These are phyloP conservation scores for Neurospora crassa DNA, from an alignment of 2,329 filamentous ascomycete species.

Conservation along the genomic window DNA sequence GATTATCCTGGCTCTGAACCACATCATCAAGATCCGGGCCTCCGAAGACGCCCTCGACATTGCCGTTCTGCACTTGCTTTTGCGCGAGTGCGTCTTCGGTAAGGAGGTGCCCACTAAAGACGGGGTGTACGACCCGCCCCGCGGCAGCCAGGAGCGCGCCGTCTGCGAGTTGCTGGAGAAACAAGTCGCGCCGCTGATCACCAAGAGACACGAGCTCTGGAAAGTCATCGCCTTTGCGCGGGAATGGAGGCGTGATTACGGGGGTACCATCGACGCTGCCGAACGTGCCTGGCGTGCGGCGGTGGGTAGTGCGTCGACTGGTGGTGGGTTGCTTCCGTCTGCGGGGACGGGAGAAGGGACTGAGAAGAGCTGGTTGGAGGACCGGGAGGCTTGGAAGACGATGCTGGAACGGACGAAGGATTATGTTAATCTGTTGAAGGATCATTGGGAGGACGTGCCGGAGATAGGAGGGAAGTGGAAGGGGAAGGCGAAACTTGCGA, in stretches of 20 bases:
- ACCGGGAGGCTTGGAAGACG: slow-evolving; percentile 46
- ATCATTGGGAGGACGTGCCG: slow-evolving; percentile 56
- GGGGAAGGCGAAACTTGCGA: slow-evolving; percentile 76
- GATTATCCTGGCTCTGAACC: slow-evolving; percentile 63
- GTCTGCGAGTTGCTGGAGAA: slow-evolving; percentile 67
- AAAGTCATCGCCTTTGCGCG: slow-evolving; percentile 60
- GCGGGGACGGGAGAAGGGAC: slow-evolving; percentile 21
- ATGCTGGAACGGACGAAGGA: no score
- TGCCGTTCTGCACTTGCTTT: slow-evolving; percentile 60
- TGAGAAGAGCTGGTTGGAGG: slow-evolving; percentile 46
- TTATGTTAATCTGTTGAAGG: slow-evolving; percentile 68
- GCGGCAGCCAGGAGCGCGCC: slow-evolving; percentile 51
- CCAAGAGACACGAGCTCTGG: slow-evolving; percentile 69
- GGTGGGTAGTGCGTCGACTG: slow-evolving; percentile 36
- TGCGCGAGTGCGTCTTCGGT: slow-evolving; percentile 57
- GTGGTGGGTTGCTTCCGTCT: slow-evolving; percentile 29
- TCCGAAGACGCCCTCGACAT: slow-evolving; percentile 73
- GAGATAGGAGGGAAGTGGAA: slow-evolving; percentile 73
- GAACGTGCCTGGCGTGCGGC: slow-evolving; percentile 85
- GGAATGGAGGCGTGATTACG: slow-evolving; percentile 61
- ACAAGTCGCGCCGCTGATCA: slow-evolving; percentile 73
- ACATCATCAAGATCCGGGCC: slow-evolving; percentile 66
- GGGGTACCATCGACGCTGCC: slow-evolving; percentile 67
- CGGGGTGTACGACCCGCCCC: slow-evolving; percentile 32
- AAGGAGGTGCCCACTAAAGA: slow-evolving; percentile 24